A percentile compares a stretch with the other conserved stretches of the same genome.
Evolutionary conservation across 2,329 filamentous ascomycete genomes (phyloP).

Genomic region (Paracoccidioides lutzii): DNA sequence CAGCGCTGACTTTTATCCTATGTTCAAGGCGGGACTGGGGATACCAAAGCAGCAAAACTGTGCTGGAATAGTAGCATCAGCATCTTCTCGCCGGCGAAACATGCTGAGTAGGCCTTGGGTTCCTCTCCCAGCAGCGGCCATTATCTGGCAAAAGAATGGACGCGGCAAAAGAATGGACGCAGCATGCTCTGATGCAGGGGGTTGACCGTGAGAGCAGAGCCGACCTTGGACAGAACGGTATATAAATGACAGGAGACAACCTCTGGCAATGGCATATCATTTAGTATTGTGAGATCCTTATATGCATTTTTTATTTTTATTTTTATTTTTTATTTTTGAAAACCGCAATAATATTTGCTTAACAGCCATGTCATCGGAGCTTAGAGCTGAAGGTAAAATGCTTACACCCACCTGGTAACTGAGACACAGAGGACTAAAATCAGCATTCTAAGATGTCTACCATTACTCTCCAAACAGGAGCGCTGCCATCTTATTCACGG

Average conservation of each 20-base stretch:
- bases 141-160: background rate
- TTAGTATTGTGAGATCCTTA: no score
- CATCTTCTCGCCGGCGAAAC: no score
- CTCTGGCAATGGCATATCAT: background rate
- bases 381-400: background rate
- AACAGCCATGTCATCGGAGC: background rate
- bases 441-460: background rate
- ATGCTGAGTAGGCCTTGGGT: background rate
- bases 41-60: background rate
- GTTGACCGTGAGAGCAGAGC: no score
- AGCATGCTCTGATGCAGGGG: background rate
- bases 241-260: background rate
- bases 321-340: background rate
- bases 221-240: background rate
- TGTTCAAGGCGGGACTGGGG: no score
- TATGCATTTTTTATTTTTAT: background rate
- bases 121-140: background rate
- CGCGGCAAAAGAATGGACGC: background rate
- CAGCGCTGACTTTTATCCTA: background rate
- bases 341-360: background rate
- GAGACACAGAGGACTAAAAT: background rate
- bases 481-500: background rate
- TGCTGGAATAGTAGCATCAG: background rate
- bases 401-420: background rate
- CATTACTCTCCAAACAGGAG: constrained; percentile 2